Evolutionary conservation across 106 monocot species (phyloP).

Genomic region (Iris macrosiphon): DNA sequence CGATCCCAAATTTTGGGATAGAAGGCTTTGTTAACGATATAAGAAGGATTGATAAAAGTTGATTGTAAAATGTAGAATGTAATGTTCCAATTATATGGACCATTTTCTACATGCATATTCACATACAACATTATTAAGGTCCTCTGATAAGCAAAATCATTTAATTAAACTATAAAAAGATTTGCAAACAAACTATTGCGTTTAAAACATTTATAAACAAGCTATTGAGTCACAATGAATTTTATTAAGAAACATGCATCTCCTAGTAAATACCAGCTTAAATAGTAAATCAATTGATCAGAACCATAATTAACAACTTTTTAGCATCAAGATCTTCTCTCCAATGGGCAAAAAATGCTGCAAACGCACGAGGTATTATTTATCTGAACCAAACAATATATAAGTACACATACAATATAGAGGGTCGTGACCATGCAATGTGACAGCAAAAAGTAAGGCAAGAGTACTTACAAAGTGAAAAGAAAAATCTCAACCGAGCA

Average conservation of each 20-base stretch:
- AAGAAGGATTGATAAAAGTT: no score
- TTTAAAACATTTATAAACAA: not conserved
- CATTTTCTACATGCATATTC: no score
- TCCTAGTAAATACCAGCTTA: not conserved
- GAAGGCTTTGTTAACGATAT: no score
- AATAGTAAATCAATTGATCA: not conserved
- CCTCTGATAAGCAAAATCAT: no score
- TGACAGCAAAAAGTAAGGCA: not conserved
- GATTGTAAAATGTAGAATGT: no score
- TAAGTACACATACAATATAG: no score
- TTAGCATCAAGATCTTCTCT: not conserved
- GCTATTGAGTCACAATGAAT: no score
- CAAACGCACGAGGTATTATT: not conserved
- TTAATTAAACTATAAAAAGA: not conserved
- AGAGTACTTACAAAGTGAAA: constrained; percentile 74
- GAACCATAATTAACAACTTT: not conserved
- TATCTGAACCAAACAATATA: not conserved
- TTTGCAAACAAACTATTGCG: not conserved
- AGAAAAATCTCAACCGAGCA: constrained; percentile 60
- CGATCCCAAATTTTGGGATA: no score
- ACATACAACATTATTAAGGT: no score
- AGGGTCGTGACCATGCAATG: not conserved
- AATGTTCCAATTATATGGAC: no score
- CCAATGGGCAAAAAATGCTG: not conserved
- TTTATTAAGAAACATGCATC: not conserved